phyloP scores from a whole-genome alignment of 1,284 basidiomycete genomes.

The Puccinia hordei region DNA sequence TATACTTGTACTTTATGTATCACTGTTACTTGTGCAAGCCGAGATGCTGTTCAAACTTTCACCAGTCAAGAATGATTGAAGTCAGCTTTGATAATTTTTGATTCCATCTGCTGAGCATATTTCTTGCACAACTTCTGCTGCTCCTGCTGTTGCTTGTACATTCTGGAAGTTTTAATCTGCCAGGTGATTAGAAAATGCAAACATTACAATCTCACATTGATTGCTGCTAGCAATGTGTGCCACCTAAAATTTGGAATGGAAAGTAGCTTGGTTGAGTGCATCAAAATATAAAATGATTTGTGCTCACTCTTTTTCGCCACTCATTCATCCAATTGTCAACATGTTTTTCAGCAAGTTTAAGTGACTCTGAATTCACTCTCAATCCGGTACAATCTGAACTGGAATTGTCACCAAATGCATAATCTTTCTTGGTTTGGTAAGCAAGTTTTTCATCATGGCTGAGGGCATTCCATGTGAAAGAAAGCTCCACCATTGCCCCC shows the following conservation, averaged over 20 bases:
- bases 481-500: neutral
- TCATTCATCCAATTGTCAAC: slow-evolving; percentile 8
- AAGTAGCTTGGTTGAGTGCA: no score
- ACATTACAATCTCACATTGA: slow-evolving; percentile 17
- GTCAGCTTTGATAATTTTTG: slow-evolving; percentile 9
- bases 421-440: no score
- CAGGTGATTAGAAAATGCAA: neutral
- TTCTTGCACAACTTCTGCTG: slow-evolving; percentile 3
- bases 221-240: slow-evolving; percentile 8
- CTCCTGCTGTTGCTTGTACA: neutral
- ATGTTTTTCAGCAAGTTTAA: neutral
- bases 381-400: neutral
- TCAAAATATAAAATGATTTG: neutral
- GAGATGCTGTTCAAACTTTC: neutral
- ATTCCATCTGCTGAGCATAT: neutral
- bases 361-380: neutral
- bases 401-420: no score
- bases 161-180: neutral
- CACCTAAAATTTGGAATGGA: no score
- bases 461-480: neutral
- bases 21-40: neutral
- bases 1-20: no score
- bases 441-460: neutral
- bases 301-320: slow-evolving; percentile 2
- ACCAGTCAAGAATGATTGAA: neutral